Evolutionary conservation across 2,329 filamentous ascomycete species (phyloP).

Genomic region (Aureobasidium sp.): DNA sequence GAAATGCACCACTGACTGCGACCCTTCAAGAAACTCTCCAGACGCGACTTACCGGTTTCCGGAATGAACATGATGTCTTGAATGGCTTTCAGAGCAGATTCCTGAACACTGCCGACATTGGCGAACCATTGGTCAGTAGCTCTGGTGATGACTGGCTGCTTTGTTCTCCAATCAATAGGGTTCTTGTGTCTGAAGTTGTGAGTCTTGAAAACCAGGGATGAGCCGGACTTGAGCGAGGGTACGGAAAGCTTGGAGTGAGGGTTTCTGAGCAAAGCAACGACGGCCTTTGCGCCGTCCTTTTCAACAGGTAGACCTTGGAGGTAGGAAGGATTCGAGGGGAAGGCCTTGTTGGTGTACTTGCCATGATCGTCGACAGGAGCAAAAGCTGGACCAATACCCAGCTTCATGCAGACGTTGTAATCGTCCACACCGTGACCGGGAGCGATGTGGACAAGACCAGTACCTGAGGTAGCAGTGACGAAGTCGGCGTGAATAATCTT

Average conservation of each 20-base stretch:
- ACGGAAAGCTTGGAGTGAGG: constrained; percentile 16
- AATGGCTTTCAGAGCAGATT: constrained; percentile 61
- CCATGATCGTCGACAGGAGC: constrained; percentile 80
- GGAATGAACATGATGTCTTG: constrained; percentile 71
- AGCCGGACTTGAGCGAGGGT: constrained; percentile 20
- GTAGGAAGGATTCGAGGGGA: constrained; percentile 57
- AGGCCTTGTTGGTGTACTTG: constrained; percentile 69
- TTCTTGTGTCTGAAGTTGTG: constrained; percentile 84
- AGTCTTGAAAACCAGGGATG: constrained; percentile 51
- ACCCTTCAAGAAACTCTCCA: constrained; percentile 79
- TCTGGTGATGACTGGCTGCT: constrained; percentile 79
- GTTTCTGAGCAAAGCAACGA: constrained; percentile 59
- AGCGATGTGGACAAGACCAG: constrained; percentile 88
- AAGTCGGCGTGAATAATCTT: constrained; percentile 75
- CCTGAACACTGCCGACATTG: constrained; percentile 76
- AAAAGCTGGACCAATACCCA: constrained; percentile 60
- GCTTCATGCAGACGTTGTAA: constrained; percentile 67
- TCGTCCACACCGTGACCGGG: constrained; percentile 97
- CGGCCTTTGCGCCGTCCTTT: constrained; percentile 57
- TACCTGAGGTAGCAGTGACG: constrained; percentile 82
- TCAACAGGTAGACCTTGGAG: constrained; percentile 66
- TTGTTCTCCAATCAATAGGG: constrained; percentile 96
- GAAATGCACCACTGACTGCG: constrained; percentile 98
- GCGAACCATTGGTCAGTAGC: constrained; percentile 98
- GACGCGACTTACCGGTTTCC: constrained; percentile 59